These are phyloP conservation scores for Candida methanosorbosa DNA, from an alignment of 805 yeast genomes.

Conservation along the genomic window DNA sequence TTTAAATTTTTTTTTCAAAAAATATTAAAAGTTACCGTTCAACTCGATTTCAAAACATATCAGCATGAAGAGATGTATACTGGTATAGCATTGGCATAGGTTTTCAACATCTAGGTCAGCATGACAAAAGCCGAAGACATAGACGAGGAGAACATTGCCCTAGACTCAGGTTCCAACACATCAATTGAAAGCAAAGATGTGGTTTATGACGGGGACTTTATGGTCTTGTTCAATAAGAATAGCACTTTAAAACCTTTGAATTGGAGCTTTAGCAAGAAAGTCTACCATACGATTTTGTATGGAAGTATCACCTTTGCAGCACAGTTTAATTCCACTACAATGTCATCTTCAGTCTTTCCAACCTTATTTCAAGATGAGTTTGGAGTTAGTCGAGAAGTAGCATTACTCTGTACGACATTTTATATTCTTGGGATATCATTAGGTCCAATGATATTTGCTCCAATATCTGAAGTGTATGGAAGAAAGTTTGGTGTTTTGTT, in stretches of 20 bases:
- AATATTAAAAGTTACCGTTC: too few species aligned
- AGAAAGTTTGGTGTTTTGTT: constrained; percentile 34
- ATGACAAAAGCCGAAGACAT: too few species aligned
- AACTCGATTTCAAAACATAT: too few species aligned
- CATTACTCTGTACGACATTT: constrained; percentile 46
- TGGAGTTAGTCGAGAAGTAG: constrained; percentile 36
- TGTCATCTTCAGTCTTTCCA: constrained; percentile 27
- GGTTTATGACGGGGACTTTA: background rate
- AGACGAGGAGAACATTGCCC: background rate
- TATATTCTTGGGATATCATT: constrained; percentile 60
- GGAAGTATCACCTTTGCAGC: constrained; percentile 34
- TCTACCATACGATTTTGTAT: constrained; percentile 29
- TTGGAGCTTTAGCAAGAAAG: constrained; percentile 27
- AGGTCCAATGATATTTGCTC: constrained; percentile 63
- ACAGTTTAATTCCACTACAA: constrained; percentile 41
- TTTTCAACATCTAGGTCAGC: too few species aligned
- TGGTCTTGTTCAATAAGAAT: constrained; percentile 2
- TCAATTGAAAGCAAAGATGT: background rate
- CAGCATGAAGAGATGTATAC: too few species aligned
- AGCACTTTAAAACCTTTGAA: constrained; percentile 23
- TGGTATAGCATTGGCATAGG: too few species aligned
- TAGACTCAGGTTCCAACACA: too few species aligned
- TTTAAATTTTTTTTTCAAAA: too few species aligned
- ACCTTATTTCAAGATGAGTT: constrained; percentile 16
- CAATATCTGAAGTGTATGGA: constrained; percentile 40